A percentile compares a stretch with the other conserved stretches of the same genome.
Conservation (phyloP, 495 filamentous ascomycete species). For the Xylaria acuta region DNA sequence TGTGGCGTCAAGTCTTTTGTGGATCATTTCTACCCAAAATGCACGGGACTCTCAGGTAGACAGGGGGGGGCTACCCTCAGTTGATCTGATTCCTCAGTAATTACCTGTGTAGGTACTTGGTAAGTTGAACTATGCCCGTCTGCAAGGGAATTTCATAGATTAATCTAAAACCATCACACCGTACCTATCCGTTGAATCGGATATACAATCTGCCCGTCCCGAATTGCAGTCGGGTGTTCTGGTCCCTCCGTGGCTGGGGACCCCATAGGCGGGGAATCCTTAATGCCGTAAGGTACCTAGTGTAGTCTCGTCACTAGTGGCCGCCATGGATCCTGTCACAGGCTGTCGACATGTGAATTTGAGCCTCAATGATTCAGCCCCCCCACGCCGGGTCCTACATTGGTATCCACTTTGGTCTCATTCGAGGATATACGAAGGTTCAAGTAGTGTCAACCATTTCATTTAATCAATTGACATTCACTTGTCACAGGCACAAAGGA, state of each 20-base stretch:
- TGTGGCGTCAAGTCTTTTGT: no score
- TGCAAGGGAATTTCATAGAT: not conserved
- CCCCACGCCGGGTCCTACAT: not conserved
- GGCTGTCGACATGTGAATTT: constrained; percentile 15
- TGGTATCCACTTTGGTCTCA: constrained; percentile 23
- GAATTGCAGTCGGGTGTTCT: not conserved
- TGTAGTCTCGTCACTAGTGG: not conserved
- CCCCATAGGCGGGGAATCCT: not conserved
- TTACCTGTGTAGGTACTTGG: no score
- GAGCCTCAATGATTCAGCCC: constrained; percentile 12
- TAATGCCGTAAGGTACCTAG: no score
- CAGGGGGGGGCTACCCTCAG: no score
- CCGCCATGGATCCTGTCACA: not conserved
- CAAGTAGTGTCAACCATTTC: not conserved
- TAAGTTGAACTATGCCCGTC: no score
- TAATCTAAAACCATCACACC: not conserved
- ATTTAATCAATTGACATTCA: not conserved
- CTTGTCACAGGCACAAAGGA: not conserved
- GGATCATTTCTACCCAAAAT: no score
- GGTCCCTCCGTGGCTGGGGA: constrained; percentile 4
- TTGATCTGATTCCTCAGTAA: no score
- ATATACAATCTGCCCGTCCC: constrained; percentile 4
- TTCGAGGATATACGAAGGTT: constrained; percentile 34
- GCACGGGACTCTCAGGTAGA: no score
- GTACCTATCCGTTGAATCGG: not conserved